Conservation (phyloP, 345 rosid genomes). For the Eutrema japonicum region DNA sequence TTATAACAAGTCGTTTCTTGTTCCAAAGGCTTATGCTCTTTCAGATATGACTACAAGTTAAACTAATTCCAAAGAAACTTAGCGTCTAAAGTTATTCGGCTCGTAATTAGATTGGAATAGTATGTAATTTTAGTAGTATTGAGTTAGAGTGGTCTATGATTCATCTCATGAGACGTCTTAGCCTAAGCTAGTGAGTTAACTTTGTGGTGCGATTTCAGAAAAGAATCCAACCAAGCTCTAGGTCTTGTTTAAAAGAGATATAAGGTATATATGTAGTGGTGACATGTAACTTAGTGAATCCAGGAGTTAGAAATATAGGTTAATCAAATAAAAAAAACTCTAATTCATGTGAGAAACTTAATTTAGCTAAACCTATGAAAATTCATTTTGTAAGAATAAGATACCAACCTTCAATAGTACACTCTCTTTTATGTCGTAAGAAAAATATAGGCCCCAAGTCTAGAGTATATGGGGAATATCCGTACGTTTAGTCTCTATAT, state of each 20-base stretch:
- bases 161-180: not conserved
- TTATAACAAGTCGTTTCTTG: too few relatives aligned
- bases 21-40: too few relatives aligned
- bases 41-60: too few relatives aligned
- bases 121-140: not conserved
- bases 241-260: not conserved
- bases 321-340: conserved; percentile 20
- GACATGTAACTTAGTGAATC: conserved; percentile 14
- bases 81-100: too few relatives aligned
- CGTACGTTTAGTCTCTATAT: conserved; percentile 7
- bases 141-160: not conserved
- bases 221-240: conserved; percentile 14
- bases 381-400: conserved; percentile 32
- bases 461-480: conserved; percentile 22
- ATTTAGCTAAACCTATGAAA: not conserved
- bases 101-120: too few relatives aligned
- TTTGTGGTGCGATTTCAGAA: not conserved
- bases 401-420: conserved; percentile 34
- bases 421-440: conserved; percentile 16
- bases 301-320: conserved; percentile 8
- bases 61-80: too few relatives aligned
- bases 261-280: conserved; percentile 18
- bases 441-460: conserved; percentile 8
- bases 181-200: not conserved
- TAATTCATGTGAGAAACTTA: conserved; percentile 14